Conservation (phyloP, 495 filamentous ascomycete genomes). For the Trichoderma reesei region DNA sequence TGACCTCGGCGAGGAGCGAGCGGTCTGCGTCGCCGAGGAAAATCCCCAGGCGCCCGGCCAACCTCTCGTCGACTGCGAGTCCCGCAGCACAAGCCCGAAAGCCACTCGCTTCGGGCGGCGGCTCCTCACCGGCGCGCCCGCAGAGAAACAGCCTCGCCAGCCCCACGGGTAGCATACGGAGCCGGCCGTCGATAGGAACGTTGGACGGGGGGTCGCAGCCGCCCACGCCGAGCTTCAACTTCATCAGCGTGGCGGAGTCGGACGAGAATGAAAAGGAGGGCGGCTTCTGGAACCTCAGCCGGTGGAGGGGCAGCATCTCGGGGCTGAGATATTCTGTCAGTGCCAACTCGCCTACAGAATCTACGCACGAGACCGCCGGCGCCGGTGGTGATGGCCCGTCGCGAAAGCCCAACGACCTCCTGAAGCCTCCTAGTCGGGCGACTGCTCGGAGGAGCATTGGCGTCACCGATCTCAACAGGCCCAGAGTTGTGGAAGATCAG, state of each 20-base stretch:
- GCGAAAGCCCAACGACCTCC: conserved; percentile 12
- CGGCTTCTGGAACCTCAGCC: conserved; percentile 35
- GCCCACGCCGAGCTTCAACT: conserved; percentile 32
- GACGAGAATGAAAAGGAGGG: background rate
- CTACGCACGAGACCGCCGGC: background rate
- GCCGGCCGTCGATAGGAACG: conserved; percentile 12
- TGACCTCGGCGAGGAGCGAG: conserved; percentile 32
- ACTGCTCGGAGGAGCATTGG: conserved; percentile 9
- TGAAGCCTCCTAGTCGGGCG: background rate
- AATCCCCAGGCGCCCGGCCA: conserved; percentile 23
- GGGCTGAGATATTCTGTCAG: conserved; percentile 18
- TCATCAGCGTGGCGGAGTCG: conserved; percentile 17
- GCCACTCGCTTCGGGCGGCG: conserved; percentile 20
- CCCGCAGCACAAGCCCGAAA: conserved; percentile 13
- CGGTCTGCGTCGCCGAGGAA: conserved; percentile 43
- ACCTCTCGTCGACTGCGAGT: conserved; percentile 16
- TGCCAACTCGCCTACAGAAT: conserved; percentile 3
- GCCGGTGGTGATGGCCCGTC: background rate
- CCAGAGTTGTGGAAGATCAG: background rate
- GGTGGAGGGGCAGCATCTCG: conserved; percentile 29
- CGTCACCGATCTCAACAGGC: background rate
- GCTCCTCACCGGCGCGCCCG: conserved; percentile 10
- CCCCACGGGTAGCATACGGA: conserved; percentile 22
- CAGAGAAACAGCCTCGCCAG: conserved; percentile 16
- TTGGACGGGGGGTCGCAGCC: conserved; percentile 16